Percentiles rank a stretch among this genome's conserved stretches.
These are phyloP conservation scores for Cryphonectria carpinicola DNA, from an alignment of 2,329 filamentous ascomycete species.

Conservation along the genomic window DNA sequence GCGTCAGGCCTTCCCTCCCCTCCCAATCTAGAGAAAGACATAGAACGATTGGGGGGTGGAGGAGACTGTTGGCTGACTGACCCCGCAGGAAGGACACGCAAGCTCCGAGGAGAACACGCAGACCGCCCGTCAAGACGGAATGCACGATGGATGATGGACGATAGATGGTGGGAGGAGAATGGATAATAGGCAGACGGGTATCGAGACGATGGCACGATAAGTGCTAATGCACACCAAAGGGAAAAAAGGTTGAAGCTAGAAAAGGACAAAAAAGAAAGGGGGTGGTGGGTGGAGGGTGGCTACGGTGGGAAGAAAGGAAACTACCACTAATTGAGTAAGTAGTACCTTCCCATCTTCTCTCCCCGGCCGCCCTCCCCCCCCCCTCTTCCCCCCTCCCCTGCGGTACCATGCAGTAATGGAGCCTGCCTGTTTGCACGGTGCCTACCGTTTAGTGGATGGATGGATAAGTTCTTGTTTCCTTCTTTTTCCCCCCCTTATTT, in stretches of 20 bases:
- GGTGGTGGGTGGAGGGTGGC: background rate
- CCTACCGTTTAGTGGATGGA: background rate
- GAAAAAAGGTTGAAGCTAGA: background rate
- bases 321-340: background rate
- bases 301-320: background rate
- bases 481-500: background rate
- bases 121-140: background rate
- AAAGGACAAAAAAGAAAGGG: background rate
- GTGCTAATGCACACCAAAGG: background rate
- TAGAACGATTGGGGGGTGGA: background rate
- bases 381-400: no score
- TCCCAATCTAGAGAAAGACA: background rate
- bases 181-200: background rate
- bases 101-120: background rate
- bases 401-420: background rate
- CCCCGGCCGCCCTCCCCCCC: no score
- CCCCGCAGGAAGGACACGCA: constrained; percentile 5
- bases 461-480: background rate
- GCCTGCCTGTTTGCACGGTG: background rate
- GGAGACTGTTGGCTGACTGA: background rate
- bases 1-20: background rate
- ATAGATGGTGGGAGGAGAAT: background rate
- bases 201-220: background rate
- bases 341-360: background rate
- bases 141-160: background rate